These are phyloP conservation scores for Colletotrichum sidae DNA, from an alignment of 2,329 filamentous ascomycete genomes.

Conservation along the genomic window DNA sequence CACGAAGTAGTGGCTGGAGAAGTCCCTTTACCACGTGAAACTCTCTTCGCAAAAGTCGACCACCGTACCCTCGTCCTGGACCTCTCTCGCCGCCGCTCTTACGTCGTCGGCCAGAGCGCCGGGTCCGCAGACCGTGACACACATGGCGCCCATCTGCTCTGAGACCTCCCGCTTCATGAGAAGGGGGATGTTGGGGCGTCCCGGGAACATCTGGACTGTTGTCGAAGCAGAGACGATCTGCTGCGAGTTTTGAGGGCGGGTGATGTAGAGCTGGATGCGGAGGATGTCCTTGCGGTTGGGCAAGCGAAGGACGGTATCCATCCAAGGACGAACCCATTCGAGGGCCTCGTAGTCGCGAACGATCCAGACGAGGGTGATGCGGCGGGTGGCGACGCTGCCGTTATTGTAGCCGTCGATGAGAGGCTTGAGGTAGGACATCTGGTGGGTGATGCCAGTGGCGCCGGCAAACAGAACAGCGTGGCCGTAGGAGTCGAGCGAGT, in stretches of 20 bases:
- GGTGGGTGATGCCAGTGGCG: conserved; percentile 94
- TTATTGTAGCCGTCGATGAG: conserved; percentile 76
- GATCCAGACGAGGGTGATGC: conserved; percentile 89
- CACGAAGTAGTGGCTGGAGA: conserved; percentile 1
- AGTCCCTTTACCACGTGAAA: conserved; percentile 69
- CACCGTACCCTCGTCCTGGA: conserved; percentile 69
- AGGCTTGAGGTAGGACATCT: conserved; percentile 87
- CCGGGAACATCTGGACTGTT: conserved; percentile 92
- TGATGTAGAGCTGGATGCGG: conserved; percentile 90
- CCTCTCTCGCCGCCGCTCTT: conserved; percentile 72
- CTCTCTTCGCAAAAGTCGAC: conserved; percentile 83
- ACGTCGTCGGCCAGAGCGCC: conserved; percentile 83
- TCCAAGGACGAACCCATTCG: conserved; percentile 93
- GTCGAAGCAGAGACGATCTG: conserved; percentile 81
- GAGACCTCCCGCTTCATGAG: conserved; percentile 86
- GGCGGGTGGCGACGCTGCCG: conserved; percentile 82
- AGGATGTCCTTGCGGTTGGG: conserved; percentile 85
- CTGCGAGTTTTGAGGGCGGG: conserved; percentile 84
- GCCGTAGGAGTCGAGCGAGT: conserved; percentile 91
- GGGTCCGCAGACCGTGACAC: conserved; percentile 83
- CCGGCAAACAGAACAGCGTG: conserved; percentile 92
- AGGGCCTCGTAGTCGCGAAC: conserved; percentile 89
- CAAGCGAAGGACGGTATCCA: conserved; percentile 79
- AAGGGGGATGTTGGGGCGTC: conserved; percentile 83
- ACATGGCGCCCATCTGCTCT: conserved; percentile 88